Evolutionary conservation across 139 green algal genomes (phyloP).

Genomic region (Tetradesmus lagerheimii): DNA sequence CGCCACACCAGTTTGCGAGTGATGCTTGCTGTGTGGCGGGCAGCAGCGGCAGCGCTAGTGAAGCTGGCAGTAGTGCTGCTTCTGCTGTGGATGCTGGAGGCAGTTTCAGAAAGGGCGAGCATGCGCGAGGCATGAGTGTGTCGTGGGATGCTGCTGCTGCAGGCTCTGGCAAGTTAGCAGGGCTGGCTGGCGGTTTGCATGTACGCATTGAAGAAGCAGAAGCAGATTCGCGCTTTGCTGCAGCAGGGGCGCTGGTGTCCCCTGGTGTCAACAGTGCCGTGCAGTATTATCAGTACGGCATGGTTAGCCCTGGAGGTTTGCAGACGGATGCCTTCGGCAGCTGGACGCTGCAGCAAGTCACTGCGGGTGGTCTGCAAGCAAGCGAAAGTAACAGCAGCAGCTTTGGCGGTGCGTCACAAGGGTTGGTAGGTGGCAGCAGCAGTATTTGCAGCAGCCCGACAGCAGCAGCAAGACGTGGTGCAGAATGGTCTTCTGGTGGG

Average conservation of each 20-base stretch:
- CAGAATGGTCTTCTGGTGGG: neutral
- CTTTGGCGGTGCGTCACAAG: neutral
- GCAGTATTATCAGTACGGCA: neutral
- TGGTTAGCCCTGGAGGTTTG: neutral
- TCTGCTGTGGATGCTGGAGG: neutral
- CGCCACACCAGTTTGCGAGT: neutral
- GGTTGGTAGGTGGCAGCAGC: neutral
- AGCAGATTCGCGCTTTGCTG: neutral
- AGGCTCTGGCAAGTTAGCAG: neutral
- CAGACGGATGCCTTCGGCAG: neutral
- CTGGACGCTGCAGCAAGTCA: neutral
- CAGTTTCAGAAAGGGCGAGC: neutral
- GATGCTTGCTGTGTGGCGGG: neutral
- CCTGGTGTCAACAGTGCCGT: neutral
- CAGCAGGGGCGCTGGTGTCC: neutral
- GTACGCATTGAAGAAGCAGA: neutral
- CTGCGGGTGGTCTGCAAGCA: neutral
- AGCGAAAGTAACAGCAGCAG: neutral
- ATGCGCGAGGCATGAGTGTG: neutral
- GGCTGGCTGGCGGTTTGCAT: neutral
- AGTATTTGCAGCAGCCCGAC: neutral
- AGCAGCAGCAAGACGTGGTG: neutral
- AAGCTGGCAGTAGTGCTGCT: neutral
- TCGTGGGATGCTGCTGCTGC: neutral
- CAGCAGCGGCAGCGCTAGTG: neutral